phyloP scores from a whole-genome alignment of 805 yeast species.

The Blastobotrys attinorum region DNA sequence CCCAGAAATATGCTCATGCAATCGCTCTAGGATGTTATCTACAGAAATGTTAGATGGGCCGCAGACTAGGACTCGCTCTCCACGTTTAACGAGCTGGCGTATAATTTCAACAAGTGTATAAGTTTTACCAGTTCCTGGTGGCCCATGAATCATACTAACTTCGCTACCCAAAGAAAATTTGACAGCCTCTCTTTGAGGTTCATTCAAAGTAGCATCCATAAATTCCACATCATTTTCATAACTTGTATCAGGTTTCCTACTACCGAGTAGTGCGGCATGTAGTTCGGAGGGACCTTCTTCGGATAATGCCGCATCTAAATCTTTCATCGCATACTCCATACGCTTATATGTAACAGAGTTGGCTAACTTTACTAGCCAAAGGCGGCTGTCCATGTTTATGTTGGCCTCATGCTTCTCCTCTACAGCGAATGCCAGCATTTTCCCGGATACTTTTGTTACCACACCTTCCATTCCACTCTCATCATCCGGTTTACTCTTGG shows the following conservation, averaged over 20 bases:
- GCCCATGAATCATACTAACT: constrained; percentile 60
- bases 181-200: constrained; percentile 69
- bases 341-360: constrained; percentile 33
- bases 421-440: constrained; percentile 48
- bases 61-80: constrained; percentile 68
- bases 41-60: constrained; percentile 93
- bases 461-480: constrained; percentile 49
- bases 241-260: constrained; percentile 27
- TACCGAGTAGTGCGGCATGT: constrained; percentile 41
- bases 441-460: constrained; percentile 44
- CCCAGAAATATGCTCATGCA: constrained; percentile 38
- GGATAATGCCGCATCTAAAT: constrained; percentile 37
- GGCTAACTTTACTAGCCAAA: constrained; percentile 62
- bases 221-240: constrained; percentile 8
- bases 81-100: constrained; percentile 51
- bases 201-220: constrained; percentile 43
- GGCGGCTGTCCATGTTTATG: constrained; percentile 40
- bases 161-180: constrained; percentile 49
- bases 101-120: constrained; percentile 77
- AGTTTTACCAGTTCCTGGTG: constrained; percentile 83
- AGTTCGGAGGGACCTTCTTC: constrained; percentile 34
- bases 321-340: constrained; percentile 71
- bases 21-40: constrained; percentile 80
- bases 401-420: constrained; percentile 51
- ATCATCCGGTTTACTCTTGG: constrained; percentile 15